These are phyloP conservation scores for Mimosa pudica DNA, from an alignment of 306 rosid genomes.

Conservation along the genomic window DNA sequence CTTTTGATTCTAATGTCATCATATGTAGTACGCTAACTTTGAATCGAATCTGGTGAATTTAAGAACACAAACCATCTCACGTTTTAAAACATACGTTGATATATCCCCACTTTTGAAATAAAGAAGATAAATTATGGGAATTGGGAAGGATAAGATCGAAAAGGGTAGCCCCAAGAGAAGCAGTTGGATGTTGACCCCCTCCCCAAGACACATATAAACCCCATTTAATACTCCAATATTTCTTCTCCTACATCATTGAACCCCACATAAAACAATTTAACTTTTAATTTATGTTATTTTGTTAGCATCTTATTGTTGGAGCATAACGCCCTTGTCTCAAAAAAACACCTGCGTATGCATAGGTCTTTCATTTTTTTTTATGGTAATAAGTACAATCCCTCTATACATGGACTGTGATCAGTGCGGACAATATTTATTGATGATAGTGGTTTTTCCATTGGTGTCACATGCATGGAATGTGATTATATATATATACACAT, in stretches of 20 bases:
- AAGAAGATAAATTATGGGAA: not conserved
- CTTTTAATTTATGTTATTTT: too few relatives aligned
- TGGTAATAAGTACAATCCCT: too few relatives aligned
- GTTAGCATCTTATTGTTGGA: too few relatives aligned
- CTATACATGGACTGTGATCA: too few relatives aligned
- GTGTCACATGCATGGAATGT: not conserved
- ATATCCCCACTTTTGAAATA: not conserved
- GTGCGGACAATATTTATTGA: too few relatives aligned
- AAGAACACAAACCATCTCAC: not conserved
- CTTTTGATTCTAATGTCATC: too few relatives aligned
- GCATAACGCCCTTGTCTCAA: not conserved
- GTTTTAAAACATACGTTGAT: not conserved
- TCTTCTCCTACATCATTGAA: too few relatives aligned
- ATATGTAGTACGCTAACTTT: not conserved
- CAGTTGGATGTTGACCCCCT: not conserved
- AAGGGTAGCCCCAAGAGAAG: not conserved
- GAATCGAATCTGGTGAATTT: not conserved
- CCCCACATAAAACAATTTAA: too few relatives aligned
- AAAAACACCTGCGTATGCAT: too few relatives aligned
- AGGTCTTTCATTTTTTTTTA: too few relatives aligned
- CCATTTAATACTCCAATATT: too few relatives aligned
- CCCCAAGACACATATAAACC: not conserved
- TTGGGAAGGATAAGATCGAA: not conserved
- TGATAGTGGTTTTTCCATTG: too few relatives aligned
- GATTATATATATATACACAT: not conserved